phyloP scores from a whole-genome alignment of 805 yeast genomes.

The Saccharomyces paradoxus region DNA sequence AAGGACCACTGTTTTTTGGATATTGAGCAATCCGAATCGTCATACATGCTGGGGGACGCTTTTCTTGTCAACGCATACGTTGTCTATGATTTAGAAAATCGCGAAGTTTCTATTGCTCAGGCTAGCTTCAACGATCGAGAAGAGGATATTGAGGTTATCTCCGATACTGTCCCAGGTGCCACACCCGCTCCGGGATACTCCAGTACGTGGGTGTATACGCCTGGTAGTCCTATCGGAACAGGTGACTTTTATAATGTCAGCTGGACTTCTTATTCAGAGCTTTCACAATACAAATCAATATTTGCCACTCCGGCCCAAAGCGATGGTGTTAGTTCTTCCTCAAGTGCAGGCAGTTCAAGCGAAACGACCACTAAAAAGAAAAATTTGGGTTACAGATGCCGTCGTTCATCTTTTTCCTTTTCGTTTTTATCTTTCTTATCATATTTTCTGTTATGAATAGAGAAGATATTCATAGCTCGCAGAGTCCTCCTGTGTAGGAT shows the following conservation, averaged over 20 bases:
- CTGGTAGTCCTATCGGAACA: slow-evolving; percentile 11
- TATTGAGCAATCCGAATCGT: slow-evolving; percentile 23
- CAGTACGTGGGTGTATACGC: slow-evolving; percentile 30
- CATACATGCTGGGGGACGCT: slow-evolving; percentile 50
- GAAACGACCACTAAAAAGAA: too few relatives aligned
- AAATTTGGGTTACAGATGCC: too few relatives aligned
- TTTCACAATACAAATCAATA: not conserved
- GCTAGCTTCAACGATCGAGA: slow-evolving; percentile 23
- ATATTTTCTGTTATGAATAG: too few relatives aligned
- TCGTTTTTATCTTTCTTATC: too few relatives aligned
- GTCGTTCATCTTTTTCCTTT: too few relatives aligned
- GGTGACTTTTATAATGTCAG: slow-evolving; percentile 6
- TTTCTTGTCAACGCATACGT: slow-evolving; percentile 57
- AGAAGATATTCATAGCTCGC: too few relatives aligned
- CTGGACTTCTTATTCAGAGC: not conserved
- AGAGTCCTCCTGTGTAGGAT: too few relatives aligned
- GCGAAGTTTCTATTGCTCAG: slow-evolving; percentile 48
- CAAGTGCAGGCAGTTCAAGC: too few relatives aligned
- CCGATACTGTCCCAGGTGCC: slow-evolving; percentile 41
- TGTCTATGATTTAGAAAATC: slow-evolving; percentile 58
- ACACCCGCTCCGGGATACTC: slow-evolving; percentile 37
- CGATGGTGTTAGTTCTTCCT: too few relatives aligned
- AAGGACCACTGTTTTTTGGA: slow-evolving; percentile 37
- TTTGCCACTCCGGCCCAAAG: too few relatives aligned
- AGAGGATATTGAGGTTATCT: slow-evolving; percentile 40